A percentile compares a stretch with the other conserved stretches of the same genome.
phyloP scores from a whole-genome alignment of 306 rosid genomes.

The Delonix regia region DNA sequence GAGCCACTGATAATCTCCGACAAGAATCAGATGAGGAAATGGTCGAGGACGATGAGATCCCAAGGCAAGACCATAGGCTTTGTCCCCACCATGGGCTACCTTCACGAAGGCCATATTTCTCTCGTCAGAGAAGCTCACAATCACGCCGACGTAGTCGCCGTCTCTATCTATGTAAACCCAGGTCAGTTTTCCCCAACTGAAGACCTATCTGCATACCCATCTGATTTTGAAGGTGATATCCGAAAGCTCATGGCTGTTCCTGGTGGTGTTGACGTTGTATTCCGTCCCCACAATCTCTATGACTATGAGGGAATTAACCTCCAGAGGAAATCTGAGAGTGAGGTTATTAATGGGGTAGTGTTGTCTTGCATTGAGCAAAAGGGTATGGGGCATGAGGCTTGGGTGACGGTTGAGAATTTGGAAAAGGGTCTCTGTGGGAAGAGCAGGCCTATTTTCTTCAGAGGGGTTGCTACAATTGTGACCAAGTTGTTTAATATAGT shows the following conservation, averaged over 20 bases:
- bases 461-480: conserved; percentile 91
- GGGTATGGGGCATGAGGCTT: conserved; percentile 73
- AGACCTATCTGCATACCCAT: conserved; percentile 87
- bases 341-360: conserved; percentile 21
- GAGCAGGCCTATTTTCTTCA: conserved; percentile 81
- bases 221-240: conserved; percentile 75
- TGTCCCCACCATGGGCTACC: conserved; percentile 95
- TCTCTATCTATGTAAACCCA: conserved; percentile 89
- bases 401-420: conserved; percentile 80
- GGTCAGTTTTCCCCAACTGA: conserved; percentile 87
- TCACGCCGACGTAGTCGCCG: conserved; percentile 54
- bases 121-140: conserved; percentile 62
- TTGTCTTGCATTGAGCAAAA: conserved; percentile 70
- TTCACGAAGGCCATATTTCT: conserved; percentile 81
- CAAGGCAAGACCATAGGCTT: conserved; percentile 63
- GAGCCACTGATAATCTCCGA: conserved; percentile 56
- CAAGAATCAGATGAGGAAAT: conserved; percentile 65
- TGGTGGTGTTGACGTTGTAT: conserved; percentile 77
- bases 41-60: conserved; percentile 83
- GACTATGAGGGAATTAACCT: conserved; percentile 43
- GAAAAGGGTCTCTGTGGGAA: conserved; percentile 86
- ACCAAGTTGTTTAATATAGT: conserved; percentile 83
- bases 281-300: conserved; percentile 69
- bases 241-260: conserved; percentile 59
- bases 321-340: not conserved